Percentiles rank a stretch among this genome's conserved stretches.
phyloP scores from a whole-genome alignment of 176 grass and related monocot genomes.

The Saccharum spontaneum region DNA sequence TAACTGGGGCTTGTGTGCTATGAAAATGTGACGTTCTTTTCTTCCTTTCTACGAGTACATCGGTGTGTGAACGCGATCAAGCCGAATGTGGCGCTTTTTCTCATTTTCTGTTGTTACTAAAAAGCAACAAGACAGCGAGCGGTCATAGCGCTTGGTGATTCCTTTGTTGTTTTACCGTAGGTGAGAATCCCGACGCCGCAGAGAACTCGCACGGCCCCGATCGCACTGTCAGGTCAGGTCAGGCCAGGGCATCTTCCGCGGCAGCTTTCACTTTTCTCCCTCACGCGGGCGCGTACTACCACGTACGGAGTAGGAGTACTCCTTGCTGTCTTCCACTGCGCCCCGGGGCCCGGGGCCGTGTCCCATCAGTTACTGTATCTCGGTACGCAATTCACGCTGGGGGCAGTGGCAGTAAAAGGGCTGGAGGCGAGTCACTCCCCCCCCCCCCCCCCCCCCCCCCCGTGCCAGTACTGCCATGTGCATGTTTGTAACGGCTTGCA shows the following conservation, averaged over 20 bases:
- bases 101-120: no score
- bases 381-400: not conserved
- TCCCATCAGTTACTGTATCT: not conserved
- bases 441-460: no score
- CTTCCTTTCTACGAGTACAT: not conserved
- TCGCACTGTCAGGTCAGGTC: conserved; percentile 13
- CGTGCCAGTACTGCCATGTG: conserved; percentile 18
- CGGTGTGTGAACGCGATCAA: not conserved
- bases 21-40: not conserved
- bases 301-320: no score
- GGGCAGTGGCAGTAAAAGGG: not conserved
- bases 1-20: not conserved
- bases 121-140: not conserved
- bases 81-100: not conserved
- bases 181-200: conserved; percentile 10
- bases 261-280: conserved; percentile 26
- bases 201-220: not conserved
- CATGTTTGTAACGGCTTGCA: conserved; percentile 1
- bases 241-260: not conserved
- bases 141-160: not conserved
- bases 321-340: not conserved
- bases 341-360: no score
- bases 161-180: not conserved
- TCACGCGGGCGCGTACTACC: not conserved
- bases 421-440: not conserved